These are phyloP conservation scores for Yamadazyma sp. DNA, from an alignment of 805 yeast genomes.

Conservation along the genomic window DNA sequence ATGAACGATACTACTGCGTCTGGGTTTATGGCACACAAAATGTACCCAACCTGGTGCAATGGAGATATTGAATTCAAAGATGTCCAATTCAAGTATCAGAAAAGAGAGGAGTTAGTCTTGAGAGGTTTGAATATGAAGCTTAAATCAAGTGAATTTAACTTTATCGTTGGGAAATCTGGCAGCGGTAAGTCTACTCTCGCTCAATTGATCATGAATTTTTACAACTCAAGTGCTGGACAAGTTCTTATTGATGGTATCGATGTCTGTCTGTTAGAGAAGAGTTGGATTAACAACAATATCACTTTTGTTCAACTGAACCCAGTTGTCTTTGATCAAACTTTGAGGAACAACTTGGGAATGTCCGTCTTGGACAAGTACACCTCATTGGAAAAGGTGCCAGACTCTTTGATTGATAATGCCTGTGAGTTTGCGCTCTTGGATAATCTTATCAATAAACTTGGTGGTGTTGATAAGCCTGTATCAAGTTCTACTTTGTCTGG, in stretches of 20 bases:
- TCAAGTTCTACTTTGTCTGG: constrained; percentile 65
- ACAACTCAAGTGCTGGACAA: constrained; percentile 51
- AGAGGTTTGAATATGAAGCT: constrained; percentile 41
- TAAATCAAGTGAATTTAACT: constrained; percentile 47
- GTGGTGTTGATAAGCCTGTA: constrained; percentile 49
- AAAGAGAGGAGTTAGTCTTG: constrained; percentile 52
- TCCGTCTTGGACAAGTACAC: constrained; percentile 36
- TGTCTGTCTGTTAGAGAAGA: constrained; percentile 39
- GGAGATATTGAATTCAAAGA: constrained; percentile 57
- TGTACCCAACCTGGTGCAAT: constrained; percentile 17
- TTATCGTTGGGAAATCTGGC: constrained; percentile 85
- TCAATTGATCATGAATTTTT: constrained; percentile 59
- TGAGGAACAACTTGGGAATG: constrained; percentile 61
- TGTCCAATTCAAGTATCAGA: constrained; percentile 64
- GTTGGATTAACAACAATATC: constrained; percentile 61
- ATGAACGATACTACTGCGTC: constrained; percentile 2
- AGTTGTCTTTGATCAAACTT: constrained; percentile 59
- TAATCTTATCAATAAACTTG: constrained; percentile 38
- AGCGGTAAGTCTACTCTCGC: constrained; percentile 89
- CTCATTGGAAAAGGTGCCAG: constrained; percentile 20
- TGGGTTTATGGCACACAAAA: neutral
- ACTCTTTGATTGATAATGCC: constrained; percentile 38
- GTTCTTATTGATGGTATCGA: constrained; percentile 57
- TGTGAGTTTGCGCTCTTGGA: constrained; percentile 52
- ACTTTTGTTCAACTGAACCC: constrained; percentile 75